Evolutionary conservation across 257 asterid species (phyloP).

Genomic region (Nicotiana attenuata): DNA sequence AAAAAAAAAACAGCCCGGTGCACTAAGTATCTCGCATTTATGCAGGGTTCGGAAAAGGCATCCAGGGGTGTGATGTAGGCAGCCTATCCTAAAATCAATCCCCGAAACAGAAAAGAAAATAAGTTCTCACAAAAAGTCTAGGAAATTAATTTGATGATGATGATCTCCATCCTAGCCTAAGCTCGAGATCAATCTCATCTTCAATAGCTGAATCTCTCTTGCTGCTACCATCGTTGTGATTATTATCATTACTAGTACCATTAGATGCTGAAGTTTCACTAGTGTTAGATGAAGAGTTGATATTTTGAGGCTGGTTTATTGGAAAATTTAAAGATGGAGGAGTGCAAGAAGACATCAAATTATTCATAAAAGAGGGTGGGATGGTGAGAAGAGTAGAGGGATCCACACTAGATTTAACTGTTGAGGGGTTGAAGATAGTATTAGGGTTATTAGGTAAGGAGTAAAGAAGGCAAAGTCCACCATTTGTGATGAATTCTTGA

Average conservation of each 20-base stretch:
- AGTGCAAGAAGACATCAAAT: conserved; percentile 14
- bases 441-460: conserved; percentile 45
- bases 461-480: conserved; percentile 45
- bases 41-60: no score
- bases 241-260: conserved; percentile 17
- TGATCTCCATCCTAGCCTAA: conserved; percentile 47
- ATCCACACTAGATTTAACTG: conserved; percentile 14
- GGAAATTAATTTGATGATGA: neutral
- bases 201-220: conserved; percentile 17
- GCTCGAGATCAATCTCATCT: conserved; percentile 55
- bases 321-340: conserved; percentile 7
- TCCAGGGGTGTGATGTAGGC: no score
- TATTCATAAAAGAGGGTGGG: conserved; percentile 11
- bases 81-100: neutral
- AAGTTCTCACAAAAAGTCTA: neutral
- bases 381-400: conserved; percentile 14
- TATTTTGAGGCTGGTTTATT: conserved; percentile 8
- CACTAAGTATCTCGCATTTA: no score
- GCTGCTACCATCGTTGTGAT: neutral
- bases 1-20: neutral
- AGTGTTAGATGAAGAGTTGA: conserved; percentile 27
- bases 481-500: conserved; percentile 31
- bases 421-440: conserved; percentile 12
- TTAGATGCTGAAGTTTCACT: conserved; percentile 29
- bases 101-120: neutral